Percentiles rank a stretch among this genome's conserved stretches.
Evolutionary conservation across 805 yeast species (phyloP).

Genomic region (Komagataella populi): DNA sequence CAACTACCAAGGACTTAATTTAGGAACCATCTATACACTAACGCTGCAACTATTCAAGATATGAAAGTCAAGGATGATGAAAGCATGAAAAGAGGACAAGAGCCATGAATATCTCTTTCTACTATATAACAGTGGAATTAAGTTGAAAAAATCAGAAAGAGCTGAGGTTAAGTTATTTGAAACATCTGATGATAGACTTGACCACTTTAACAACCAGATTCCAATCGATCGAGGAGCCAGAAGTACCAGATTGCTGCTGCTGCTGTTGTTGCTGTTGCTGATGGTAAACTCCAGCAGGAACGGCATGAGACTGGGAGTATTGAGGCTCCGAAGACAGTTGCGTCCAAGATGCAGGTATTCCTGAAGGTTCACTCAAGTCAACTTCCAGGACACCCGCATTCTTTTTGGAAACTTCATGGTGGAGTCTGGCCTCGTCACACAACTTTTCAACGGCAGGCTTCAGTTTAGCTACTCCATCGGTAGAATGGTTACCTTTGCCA

Average conservation of each 20-base stretch:
- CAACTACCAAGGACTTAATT: no score
- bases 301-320: neutral
- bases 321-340: neutral
- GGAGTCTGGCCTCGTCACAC: conserved; percentile 54
- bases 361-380: conserved; percentile 34
- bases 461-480: conserved; percentile 69
- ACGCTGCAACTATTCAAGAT: no score
- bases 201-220: neutral
- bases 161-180: neutral
- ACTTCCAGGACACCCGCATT: conserved; percentile 76
- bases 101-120: neutral
- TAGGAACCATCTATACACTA: no score
- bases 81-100: neutral
- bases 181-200: neutral
- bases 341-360: conserved; percentile 25
- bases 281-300: neutral
- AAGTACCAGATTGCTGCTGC: neutral
- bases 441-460: conserved; percentile 80
- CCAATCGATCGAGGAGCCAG: neutral
- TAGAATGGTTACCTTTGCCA: conserved; percentile 85
- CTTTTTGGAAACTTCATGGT: conserved; percentile 46
- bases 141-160: no score
- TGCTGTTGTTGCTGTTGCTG: neutral
- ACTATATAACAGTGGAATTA: no score
- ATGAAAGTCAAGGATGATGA: no score